These are phyloP conservation scores for Fusarium sororula DNA, from an alignment of 2,329 filamentous ascomycete species.

Conservation along the genomic window DNA sequence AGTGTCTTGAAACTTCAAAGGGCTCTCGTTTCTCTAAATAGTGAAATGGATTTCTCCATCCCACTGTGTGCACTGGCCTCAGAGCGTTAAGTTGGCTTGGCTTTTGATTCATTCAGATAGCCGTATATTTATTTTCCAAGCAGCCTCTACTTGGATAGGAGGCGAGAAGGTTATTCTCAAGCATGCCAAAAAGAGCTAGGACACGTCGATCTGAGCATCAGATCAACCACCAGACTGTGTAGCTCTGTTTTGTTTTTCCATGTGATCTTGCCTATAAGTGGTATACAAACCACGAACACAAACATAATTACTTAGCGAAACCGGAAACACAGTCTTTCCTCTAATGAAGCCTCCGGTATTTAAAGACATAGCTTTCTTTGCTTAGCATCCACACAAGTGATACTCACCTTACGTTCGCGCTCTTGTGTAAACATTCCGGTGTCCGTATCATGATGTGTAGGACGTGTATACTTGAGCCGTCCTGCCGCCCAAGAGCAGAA, in stretches of 20 bases:
- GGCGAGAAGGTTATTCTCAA: constrained; percentile 2
- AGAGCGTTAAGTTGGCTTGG: constrained; percentile 25
- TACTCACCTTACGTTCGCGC: not conserved
- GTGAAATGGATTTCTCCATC: constrained; percentile 3
- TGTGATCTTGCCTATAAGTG: not conserved
- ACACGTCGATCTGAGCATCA: constrained; percentile 18
- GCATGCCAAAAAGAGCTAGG: constrained; percentile 9
- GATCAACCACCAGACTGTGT: not conserved
- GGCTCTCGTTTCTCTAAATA: not conserved
- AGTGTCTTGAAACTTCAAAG: not conserved
- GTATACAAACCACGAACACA: not conserved
- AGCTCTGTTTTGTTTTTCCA: not conserved
- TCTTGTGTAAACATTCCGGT: constrained; percentile 12
- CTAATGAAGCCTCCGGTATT: not conserved
- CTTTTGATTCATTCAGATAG: constrained; percentile 11
- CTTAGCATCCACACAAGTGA: not conserved
- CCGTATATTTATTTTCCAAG: not conserved
- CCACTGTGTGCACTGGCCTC: constrained; percentile 10
- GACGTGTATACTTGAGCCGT: not conserved
- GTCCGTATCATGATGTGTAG: not conserved
- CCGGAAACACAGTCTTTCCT: not conserved
- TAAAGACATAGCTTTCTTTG: not conserved
- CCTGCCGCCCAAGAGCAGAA: not conserved
- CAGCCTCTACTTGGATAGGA: constrained; percentile 6
- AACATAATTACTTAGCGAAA: not conserved